Conservation (phyloP, 768 basidiomycete species). For the Hericium rajendrae region DNA sequence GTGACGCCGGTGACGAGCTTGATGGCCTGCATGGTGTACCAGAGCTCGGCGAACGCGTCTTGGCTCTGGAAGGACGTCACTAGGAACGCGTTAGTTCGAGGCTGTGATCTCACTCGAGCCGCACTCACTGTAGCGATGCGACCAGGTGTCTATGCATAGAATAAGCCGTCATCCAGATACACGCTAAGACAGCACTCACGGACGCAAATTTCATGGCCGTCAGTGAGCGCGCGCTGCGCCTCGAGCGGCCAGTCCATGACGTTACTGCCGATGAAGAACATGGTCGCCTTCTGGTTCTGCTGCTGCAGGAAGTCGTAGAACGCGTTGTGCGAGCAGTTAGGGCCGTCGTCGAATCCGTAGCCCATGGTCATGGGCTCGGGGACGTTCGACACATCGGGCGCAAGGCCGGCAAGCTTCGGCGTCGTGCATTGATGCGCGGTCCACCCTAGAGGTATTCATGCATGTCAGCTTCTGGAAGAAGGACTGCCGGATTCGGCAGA, state of each 20-base stretch:
- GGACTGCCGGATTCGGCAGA: neutral
- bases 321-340: slow-evolving; percentile 53
- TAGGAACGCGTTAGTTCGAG: slow-evolving; percentile 11
- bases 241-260: slow-evolving; percentile 47
- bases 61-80: slow-evolving; percentile 53
- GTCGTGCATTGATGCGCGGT: slow-evolving; percentile 31
- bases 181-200: slow-evolving; percentile 30
- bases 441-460: slow-evolving; percentile 27
- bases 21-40: slow-evolving; percentile 51
- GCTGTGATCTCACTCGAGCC: neutral
- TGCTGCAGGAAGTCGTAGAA: slow-evolving; percentile 46
- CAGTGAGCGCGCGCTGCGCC: slow-evolving; percentile 40
- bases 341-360: slow-evolving; percentile 57
- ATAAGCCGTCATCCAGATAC: neutral
- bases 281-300: slow-evolving; percentile 53
- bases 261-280: slow-evolving; percentile 57
- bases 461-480: neutral
- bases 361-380: slow-evolving; percentile 53
- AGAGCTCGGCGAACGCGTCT: slow-evolving; percentile 69
- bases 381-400: slow-evolving; percentile 33
- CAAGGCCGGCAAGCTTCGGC: slow-evolving; percentile 36
- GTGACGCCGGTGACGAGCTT: slow-evolving; percentile 47
- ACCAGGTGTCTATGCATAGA: slow-evolving; percentile 32
- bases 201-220: slow-evolving; percentile 47
- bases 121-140: slow-evolving; percentile 34